Evolutionary conservation across 2,329 filamentous ascomycete species (phyloP), one percentile per base, ranked within the genome.

Genomic region (Pyricularia sp.): DNA sequence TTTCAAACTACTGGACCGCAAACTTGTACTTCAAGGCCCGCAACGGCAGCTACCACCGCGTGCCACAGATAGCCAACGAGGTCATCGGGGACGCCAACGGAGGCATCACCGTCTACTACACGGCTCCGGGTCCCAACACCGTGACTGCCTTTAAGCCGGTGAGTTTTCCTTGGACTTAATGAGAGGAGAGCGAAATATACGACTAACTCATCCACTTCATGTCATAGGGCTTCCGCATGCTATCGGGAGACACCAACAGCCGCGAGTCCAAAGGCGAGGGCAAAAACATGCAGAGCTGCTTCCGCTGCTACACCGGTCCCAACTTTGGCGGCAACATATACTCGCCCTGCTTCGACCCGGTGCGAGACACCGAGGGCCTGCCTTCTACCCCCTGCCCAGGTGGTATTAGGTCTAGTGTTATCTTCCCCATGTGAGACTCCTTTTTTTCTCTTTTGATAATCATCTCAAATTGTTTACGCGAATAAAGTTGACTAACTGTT

Each of bases 401-500:
- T 30, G 80, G 80, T 3, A 82, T 82, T 69, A 79, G 81, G 71
- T 79, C 79, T 5, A 82, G 80, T 30, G 76, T 82, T 30, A 79
- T 78, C 3, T 83, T 82, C 71, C 81, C 80, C 1, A 79, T 79
- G 81, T 85, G 14, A 85, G 88, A 64, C 88, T 25, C 64, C 50
- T 17, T 23, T 50, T 64, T 17, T 31, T 26, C 12, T 42, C 17
- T 5, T 31, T 3, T 30, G 10, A 10, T 33, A 33, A 33, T 33
- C 5, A 33, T 2, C 31, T 33, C 5, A 9, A 9, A 9, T 10
- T 11, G 6, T 11, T 33, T 33, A 33, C 9, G 2, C 31, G 10
- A 10, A 33, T 33, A 7, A 42, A 14, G 17, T 20, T 42, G 14
- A 42, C 36, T 2, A 36, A 33, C 31, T 2, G 6, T 65, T 36